Evolutionary conservation across 2,329 filamentous ascomycete species (phyloP), one percentile per base, ranked within the genome.

Genomic region (Pseudogymnoascus sp.): DNA sequence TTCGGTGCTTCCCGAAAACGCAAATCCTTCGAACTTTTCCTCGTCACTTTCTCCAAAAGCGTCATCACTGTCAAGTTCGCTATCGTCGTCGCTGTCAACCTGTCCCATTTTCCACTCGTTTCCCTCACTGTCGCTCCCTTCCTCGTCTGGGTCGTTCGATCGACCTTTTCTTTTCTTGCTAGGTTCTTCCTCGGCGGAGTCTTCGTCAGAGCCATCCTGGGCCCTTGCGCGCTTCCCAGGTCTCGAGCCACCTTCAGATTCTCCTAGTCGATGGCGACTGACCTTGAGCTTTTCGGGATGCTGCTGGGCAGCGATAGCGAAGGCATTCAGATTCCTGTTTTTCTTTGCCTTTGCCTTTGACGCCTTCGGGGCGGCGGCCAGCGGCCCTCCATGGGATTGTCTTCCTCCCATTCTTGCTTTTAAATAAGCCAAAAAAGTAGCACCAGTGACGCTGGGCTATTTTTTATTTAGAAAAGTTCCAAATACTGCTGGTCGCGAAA

Each of bases 21-120:
- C 80, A 73, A 83, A 90, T 1, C 83, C 86, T 66, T 86, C 85
- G 70, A 90, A 90, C 66, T 77, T 78, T 72, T 89, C 87, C 72
- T 89, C 86, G 68, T 90, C 87, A 67, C 86, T 89, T 66, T 85
- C 83, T 1, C 86, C 87, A 77, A 90, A 85, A 18, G 87, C 87
- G 70, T 89, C 86, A 68, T 90, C 87, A 68, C 84, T 88, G 72
- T 90, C 86, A 63, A 90, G 78, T 66, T 88, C 86, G 63, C 83
- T 86, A 69, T 90, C 87, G 66, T 88, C 82, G 62, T 88, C 86
- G 51, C 82, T 84, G 60, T 82, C 83, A 21, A 87, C 85, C 59
- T 86, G 78, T 6, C 87, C 87, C 69, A 89, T 75, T 61, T 79
- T 83, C 86, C 86, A 90, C 67, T 84, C 81, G 67, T 89, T 85